A percentile compares a stretch with the other conserved stretches of the same genome.
phyloP scores from a whole-genome alignment of 2,329 filamentous ascomycete genomes.

The Curvularia hawaiiensis region DNA sequence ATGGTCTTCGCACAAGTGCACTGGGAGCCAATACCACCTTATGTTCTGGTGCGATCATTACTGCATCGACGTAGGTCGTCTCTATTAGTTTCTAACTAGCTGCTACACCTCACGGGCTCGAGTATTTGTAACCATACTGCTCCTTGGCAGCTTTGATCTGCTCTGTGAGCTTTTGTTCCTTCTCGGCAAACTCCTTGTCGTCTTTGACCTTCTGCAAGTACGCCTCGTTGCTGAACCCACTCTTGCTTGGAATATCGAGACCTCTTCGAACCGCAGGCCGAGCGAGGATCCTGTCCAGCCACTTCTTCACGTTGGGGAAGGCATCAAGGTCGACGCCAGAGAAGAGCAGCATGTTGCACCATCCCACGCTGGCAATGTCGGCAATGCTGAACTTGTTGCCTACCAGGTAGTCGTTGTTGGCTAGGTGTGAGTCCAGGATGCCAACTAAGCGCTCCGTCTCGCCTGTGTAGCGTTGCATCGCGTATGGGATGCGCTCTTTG shows the following conservation, averaged over 20 bases:
- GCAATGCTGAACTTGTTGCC: constrained; percentile 54
- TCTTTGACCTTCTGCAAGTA: constrained; percentile 52
- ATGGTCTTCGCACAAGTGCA: too few relatives aligned
- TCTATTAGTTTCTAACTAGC: neutral
- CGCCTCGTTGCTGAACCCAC: constrained; percentile 49
- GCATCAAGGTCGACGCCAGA: constrained; percentile 49
- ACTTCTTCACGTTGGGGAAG: constrained; percentile 52
- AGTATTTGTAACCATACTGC: constrained; percentile 54
- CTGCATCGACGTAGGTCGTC: neutral
- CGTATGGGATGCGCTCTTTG: constrained; percentile 52
- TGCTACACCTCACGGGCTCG: constrained; percentile 37
- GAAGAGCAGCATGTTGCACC: constrained; percentile 51
- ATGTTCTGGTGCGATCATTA: neutral
- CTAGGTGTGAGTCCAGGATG: constrained; percentile 51
- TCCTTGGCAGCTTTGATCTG: constrained; percentile 51
- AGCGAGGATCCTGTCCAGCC: constrained; percentile 51
- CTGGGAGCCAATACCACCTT: too few relatives aligned
- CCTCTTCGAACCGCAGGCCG: constrained; percentile 52
- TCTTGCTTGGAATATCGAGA: constrained; percentile 44
- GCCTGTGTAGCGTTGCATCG: constrained; percentile 53
- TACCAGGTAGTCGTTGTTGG: constrained; percentile 51
- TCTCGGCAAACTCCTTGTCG: constrained; percentile 56
- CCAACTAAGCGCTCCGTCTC: constrained; percentile 55
- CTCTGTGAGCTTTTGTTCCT: constrained; percentile 48
- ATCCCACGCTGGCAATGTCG: constrained; percentile 54